Evolutionary conservation across 2,329 filamentous ascomycete species (phyloP).

Genomic region (Myriosclerotinia scirpicola): DNA sequence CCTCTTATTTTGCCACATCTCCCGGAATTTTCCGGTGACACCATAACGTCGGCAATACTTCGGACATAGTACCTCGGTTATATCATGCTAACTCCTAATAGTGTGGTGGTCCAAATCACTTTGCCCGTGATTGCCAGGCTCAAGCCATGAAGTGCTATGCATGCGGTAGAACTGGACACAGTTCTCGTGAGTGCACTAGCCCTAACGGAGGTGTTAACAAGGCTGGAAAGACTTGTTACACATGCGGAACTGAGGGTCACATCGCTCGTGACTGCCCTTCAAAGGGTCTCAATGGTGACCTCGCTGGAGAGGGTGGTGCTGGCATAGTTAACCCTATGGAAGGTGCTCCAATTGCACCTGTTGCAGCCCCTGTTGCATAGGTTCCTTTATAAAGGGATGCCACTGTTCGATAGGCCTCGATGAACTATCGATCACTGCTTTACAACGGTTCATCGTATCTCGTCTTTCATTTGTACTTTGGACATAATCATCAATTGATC

Average conservation of each 20-base stretch:
- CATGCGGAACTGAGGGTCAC: conserved; percentile 92
- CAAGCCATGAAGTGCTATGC: conserved; percentile 81
- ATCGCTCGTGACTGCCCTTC: conserved; percentile 80
- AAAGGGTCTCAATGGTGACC: conserved; percentile 57
- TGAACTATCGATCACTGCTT: conserved; percentile 39
- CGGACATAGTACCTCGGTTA: neutral
- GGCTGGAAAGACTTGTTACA: conserved; percentile 97
- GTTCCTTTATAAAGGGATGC: conserved; percentile 34
- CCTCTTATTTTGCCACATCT: neutral
- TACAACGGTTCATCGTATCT: conserved; percentile 37
- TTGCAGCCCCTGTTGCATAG: conserved; percentile 41
- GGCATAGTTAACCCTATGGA: conserved; percentile 41
- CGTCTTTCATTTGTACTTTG: conserved; percentile 37
- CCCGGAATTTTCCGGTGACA: neutral
- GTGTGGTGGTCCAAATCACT: conserved; percentile 89
- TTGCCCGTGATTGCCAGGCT: conserved; percentile 77
- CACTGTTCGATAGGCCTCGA: conserved; percentile 39
- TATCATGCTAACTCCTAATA: conserved; percentile 14
- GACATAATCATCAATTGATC: conserved; percentile 36
- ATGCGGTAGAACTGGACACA: conserved; percentile 64
- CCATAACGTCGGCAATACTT: conserved; percentile 7
- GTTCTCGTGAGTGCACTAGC: conserved; percentile 44
- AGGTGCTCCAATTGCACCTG: conserved; percentile 42
- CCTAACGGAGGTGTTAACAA: conserved; percentile 93
- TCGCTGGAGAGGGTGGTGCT: conserved; percentile 37